Base-by-base conservation (phyloP, 139 green algal genomes). In the Auxenochlorella protothecoides region DNA sequence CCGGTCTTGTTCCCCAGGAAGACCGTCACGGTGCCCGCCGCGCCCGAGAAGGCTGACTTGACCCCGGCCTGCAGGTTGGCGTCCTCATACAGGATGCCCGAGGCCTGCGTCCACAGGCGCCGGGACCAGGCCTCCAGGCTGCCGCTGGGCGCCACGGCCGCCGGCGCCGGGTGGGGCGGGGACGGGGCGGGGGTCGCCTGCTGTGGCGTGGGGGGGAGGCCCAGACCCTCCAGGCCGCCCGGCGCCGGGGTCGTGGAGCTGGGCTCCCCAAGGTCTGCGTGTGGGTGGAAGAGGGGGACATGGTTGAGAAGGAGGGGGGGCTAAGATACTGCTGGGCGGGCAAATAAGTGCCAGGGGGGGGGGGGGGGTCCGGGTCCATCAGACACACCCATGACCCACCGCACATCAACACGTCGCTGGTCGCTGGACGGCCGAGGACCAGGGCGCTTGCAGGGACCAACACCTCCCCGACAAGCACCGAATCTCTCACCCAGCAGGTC, bases 51-150 rank as follows among this genome's bases (percentile, higher is more conserved):
- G 16, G 85, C 69, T 9, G 67, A 73, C 79, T 98, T 96, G 69
- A 98, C 13, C 8, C 93, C 93, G 10, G 95, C 84, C 84, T 97
- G 91, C 59, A 98, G 66, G 76, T 90, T 87, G 55, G 85, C 74
- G 82, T 98, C 94, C 83, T 98, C 92, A 69, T 97, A 98, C 65
- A 98, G 80, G 55, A 98, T 83, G 55, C 94, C 94, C 56, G 78
- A 86, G 65, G 80, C 65, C 56, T 73, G 66, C 7, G 72, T 61
- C 68, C 71, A 81, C 68, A 92, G 76, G 67, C 82, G 84, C 66
- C 69, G 69, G 69, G 86, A 86, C 84, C 89, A 96, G 8, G 84
- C 79, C 3, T 72, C 68, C 27, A 92, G 70, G 61, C 87, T 86
- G 8, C 84, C 85, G 10, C 59, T 72, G 5, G 85, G 86, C 68